phyloP scores from a whole-genome alignment of 352 stramenopile species.

The Phytophthora ramorum region DNA sequence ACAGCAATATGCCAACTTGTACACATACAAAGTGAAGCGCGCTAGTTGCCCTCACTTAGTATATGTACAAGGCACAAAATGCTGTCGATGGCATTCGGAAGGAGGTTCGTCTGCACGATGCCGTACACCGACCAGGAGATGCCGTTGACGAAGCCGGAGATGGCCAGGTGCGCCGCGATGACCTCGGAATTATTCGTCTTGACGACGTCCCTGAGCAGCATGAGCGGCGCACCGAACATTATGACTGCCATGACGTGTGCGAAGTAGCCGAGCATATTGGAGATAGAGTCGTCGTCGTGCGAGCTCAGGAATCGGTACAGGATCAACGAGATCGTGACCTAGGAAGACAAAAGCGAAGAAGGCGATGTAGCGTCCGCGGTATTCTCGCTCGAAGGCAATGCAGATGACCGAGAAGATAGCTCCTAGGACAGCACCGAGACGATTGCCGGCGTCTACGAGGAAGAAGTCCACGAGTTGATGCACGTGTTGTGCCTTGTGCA shows the following conservation, averaged over 20 bases:
- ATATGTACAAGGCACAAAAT: slow-evolving; percentile 35
- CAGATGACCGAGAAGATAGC: slow-evolving; percentile 28
- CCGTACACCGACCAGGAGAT: slow-evolving; percentile 32
- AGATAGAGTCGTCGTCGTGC: slow-evolving; percentile 24
- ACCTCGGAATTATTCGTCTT: slow-evolving; percentile 36
- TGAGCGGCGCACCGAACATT: slow-evolving; percentile 36
- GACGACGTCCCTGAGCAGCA: slow-evolving; percentile 31
- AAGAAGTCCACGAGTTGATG: slow-evolving; percentile 36
- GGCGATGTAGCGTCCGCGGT: slow-evolving; percentile 12
- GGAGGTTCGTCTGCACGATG: slow-evolving; percentile 36
- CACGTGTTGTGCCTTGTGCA: too few species aligned
- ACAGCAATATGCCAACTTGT: too few species aligned
- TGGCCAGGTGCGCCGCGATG: slow-evolving; percentile 31
- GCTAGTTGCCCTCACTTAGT: too few species aligned
- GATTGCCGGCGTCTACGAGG: slow-evolving; percentile 35
- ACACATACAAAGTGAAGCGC: too few species aligned
- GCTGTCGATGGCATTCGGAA: slow-evolving; percentile 33
- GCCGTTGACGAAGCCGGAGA: slow-evolving; percentile 35
- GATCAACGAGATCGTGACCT: slow-evolving; percentile 25
- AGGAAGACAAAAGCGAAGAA: slow-evolving; percentile 24
- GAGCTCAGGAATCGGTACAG: slow-evolving; percentile 30
- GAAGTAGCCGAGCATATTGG: slow-evolving; percentile 34
- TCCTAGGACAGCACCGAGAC: slow-evolving; percentile 27
- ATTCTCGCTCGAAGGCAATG: slow-evolving; percentile 38
- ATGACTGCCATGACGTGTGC: slow-evolving; percentile 30